Percentiles rank a stretch among this genome's conserved stretches.
These are phyloP conservation scores for Pezicula radicicola DNA, from an alignment of 2,329 filamentous ascomycete species.

Conservation along the genomic window DNA sequence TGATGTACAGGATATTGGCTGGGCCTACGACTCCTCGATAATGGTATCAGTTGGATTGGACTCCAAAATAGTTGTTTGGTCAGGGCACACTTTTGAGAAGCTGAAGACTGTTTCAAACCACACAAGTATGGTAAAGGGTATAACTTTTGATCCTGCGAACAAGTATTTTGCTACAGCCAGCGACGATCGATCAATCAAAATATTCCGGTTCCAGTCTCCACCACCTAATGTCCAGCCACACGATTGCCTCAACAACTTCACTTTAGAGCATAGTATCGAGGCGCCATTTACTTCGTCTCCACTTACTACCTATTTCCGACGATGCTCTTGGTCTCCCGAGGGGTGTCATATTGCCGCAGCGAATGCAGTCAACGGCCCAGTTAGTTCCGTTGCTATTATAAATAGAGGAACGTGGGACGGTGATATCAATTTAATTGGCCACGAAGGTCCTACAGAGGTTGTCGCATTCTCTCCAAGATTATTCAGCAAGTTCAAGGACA, in stretches of 20 bases:
- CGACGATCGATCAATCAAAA: constrained; percentile 94
- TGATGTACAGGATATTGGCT: constrained; percentile 95
- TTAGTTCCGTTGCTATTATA: constrained; percentile 95
- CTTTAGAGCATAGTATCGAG: constrained; percentile 87
- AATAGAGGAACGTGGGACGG: constrained; percentile 90
- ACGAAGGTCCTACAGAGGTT: constrained; percentile 95
- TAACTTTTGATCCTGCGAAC: constrained; percentile 97
- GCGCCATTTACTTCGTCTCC: constrained; percentile 87
- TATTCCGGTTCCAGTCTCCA: constrained; percentile 91
- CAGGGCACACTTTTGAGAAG: constrained; percentile 96
- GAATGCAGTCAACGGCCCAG: constrained; percentile 95
- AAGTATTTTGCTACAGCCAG: constrained; percentile 99
- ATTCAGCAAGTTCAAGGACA: constrained; percentile 68
- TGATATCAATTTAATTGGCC: constrained; percentile 95
- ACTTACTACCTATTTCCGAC: constrained; percentile 91
- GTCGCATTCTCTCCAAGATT: constrained; percentile 94
- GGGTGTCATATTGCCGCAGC: constrained; percentile 95
- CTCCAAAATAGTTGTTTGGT: constrained; percentile 98
- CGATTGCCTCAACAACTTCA: constrained; percentile 96
- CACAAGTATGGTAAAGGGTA: constrained; percentile 97
- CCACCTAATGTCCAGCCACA: constrained; percentile 88
- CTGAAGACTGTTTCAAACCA: constrained; percentile 90
- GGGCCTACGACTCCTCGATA: constrained; percentile 94
- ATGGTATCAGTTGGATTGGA: constrained; percentile 94
- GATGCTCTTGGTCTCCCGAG: constrained; percentile 97